Conservation (phyloP, 2,329 filamentous ascomycete species). For the Xylaria sp. region DNA sequence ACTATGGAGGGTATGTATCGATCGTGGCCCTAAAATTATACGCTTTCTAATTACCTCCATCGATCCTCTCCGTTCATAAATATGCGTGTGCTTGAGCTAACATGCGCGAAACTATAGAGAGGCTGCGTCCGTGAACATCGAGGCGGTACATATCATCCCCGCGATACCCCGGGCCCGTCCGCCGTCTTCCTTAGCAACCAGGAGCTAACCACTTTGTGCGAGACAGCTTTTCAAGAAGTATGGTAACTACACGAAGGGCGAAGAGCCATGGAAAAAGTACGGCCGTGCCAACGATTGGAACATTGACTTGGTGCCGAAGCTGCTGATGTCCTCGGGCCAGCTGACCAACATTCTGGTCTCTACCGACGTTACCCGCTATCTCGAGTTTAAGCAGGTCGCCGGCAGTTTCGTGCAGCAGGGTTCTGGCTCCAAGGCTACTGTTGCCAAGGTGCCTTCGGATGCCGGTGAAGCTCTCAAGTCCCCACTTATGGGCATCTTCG, state of each 20-base stretch:
- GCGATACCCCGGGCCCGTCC: conserved; percentile 26
- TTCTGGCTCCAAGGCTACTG: conserved; percentile 81
- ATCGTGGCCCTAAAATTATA: conserved; percentile 21
- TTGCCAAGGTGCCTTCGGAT: conserved; percentile 97
- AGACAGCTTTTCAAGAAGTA: conserved; percentile 89
- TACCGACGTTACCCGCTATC: conserved; percentile 88
- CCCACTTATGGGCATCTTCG: conserved; percentile 95
- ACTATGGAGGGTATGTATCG: conserved; percentile 89
- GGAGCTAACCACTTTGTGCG: conserved; percentile 32
- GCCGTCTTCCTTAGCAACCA: conserved; percentile 28
- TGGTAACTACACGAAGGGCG: conserved; percentile 79
- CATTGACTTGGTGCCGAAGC: conserved; percentile 97
- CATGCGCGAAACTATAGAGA: conserved; percentile 68
- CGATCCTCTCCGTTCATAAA: conserved; percentile 44
- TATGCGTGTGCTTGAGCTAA: conserved; percentile 36
- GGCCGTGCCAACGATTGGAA: conserved; percentile 98
- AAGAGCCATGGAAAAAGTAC: conserved; percentile 98
- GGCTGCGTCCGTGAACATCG: conserved; percentile 95
- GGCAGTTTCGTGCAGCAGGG: conserved; percentile 97
- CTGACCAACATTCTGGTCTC: conserved; percentile 98
- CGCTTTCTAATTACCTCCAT: conserved; percentile 29
- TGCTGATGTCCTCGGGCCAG: conserved; percentile 98
- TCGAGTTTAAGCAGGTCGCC: conserved; percentile 94
- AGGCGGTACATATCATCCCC: conserved; percentile 72
- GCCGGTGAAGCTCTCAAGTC: conserved; percentile 90